Evolutionary conservation across 495 filamentous ascomycete species (phyloP).

Genomic region (Tetracladium marchalianum): DNA sequence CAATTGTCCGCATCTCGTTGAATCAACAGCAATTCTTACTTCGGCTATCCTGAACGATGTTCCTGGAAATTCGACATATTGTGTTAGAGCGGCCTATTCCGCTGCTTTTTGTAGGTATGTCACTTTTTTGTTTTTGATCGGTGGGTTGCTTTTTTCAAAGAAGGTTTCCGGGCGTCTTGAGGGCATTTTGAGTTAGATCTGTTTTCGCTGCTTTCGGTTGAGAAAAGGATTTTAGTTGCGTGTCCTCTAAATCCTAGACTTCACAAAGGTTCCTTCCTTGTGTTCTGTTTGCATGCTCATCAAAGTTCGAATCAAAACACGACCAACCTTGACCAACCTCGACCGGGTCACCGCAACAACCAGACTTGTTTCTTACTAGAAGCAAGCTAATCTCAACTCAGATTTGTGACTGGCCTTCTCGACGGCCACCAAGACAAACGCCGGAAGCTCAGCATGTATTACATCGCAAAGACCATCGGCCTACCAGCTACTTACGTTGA

Average conservation of each 20-base stretch:
- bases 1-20: conserved; percentile 70
- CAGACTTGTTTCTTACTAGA: background rate
- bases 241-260: background rate
- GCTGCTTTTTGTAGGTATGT: conserved; percentile 50
- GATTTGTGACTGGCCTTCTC: conserved; percentile 85
- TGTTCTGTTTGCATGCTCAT: too few species aligned
- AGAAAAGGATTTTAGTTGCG: background rate
- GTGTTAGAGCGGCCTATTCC: conserved; percentile 45
- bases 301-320: too few species aligned
- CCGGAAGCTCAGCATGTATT: conserved; percentile 73
- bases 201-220: background rate
- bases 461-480: conserved; percentile 61
- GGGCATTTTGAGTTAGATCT: conserved; percentile 1
- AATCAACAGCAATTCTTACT: conserved; percentile 68
- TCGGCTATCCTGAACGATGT: conserved; percentile 55
- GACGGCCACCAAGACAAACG: conserved; percentile 62
- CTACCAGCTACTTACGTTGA: conserved; percentile 83
- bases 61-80: conserved; percentile 38
- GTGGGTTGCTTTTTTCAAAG: background rate
- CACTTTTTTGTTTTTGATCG: background rate
- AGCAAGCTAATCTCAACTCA: conserved; percentile 23
- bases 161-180: background rate
- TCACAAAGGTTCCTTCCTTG: background rate
- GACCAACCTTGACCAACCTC: too few species aligned
- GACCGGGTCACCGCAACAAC: too few species aligned